Percentiles rank a stretch among this genome's conserved stretches.
These are phyloP conservation scores for Mariannaea elegans DNA, from an alignment of 2,329 filamentous ascomycete genomes.

Conservation along the genomic window DNA sequence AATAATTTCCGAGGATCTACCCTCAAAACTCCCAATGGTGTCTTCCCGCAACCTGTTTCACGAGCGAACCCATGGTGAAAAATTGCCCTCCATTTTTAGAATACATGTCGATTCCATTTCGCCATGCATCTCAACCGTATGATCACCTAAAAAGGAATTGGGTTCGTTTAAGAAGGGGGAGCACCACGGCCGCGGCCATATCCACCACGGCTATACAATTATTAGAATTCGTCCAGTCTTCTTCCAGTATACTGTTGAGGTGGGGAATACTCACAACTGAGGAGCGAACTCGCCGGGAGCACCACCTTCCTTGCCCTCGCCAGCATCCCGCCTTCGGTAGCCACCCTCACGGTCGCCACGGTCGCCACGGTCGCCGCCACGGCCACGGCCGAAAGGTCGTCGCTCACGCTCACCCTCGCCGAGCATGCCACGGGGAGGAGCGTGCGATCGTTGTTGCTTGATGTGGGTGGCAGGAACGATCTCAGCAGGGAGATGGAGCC, in stretches of 20 bases:
- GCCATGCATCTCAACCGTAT: conserved; percentile 54
- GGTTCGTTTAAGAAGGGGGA: conserved; percentile 69
- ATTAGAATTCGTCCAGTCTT: conserved; percentile 46
- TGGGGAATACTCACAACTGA: conserved; percentile 73
- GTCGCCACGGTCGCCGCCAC: conserved; percentile 79
- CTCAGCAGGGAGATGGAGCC: conserved; percentile 99
- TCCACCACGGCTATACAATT: conserved; percentile 74
- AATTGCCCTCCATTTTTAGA: conserved; percentile 55
- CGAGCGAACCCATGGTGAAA: conserved; percentile 51
- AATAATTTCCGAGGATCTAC: conserved; percentile 60
- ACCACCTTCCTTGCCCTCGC: conserved; percentile 89
- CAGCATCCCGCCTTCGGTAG: conserved; percentile 90
- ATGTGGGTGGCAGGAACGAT: conserved; percentile 99
- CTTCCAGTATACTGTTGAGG: neutral
- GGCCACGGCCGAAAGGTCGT: conserved; percentile 84
- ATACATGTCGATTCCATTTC: conserved; percentile 57
- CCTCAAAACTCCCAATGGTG: conserved; percentile 57
- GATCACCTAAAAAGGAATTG: conserved; percentile 52
- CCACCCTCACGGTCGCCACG: conserved; percentile 87
- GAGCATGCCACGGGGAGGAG: conserved; percentile 98
- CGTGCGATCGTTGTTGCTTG: conserved; percentile 99
- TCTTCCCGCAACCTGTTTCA: conserved; percentile 52
- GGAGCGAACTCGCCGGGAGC: conserved; percentile 92
- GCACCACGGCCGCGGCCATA: conserved; percentile 88
- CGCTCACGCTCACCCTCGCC: conserved; percentile 84